Evolutionary conservation across 139 green algal genomes (phyloP), one percentile per base, ranked within the genome.

Genomic region (Chlorella sp.): DNA sequence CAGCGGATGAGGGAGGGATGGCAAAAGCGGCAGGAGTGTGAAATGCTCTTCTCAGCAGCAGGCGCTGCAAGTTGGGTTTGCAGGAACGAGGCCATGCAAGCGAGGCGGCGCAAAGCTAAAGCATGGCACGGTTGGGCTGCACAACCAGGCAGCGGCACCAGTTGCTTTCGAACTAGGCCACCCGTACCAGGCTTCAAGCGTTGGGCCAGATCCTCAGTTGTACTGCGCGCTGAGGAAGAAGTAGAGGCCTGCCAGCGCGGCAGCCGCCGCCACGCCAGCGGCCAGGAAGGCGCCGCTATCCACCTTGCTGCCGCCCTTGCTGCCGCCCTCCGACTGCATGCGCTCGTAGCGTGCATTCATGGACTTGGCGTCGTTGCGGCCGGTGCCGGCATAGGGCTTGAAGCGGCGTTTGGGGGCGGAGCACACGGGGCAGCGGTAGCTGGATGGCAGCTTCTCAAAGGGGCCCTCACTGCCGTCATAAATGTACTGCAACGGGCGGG

Each of bases 351-450:
- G 74, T 4, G 51, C 17, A 11, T 82, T 73, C 85, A 89, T 89
- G 28, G 30, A 68, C 68, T 87, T 87, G 20, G 44, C 1, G 51
- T 89, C 80, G 51, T 87, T 87, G 63, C 71, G 57, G 6, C 62
- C 57, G 30, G 12, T 9, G 62, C 79, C 70, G 26, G 69, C 63
- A 26, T 86, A 89, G 18, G 86, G n/a, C 86, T 89, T 84, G 86
- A 89, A 89, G 5, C 86, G 71, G 39, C 73, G 63, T 62, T 89
- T 89, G 41, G 80, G 80, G 7, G 86, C 69, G 28, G 34, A 56
- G 86, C 86, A 89, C 26, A 82, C 81, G 36, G 86, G 86, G 86
- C 86, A 89, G 41, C 67, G 74, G 63, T 44, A 64, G 7, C 18
- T 21, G 51, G 41, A 12, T 32, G 85, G 79, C 20, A 86, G 79